These are phyloP conservation scores for Wickerhamiella sergipiensis DNA, from an alignment of 805 yeast genomes.

Conservation along the genomic window DNA sequence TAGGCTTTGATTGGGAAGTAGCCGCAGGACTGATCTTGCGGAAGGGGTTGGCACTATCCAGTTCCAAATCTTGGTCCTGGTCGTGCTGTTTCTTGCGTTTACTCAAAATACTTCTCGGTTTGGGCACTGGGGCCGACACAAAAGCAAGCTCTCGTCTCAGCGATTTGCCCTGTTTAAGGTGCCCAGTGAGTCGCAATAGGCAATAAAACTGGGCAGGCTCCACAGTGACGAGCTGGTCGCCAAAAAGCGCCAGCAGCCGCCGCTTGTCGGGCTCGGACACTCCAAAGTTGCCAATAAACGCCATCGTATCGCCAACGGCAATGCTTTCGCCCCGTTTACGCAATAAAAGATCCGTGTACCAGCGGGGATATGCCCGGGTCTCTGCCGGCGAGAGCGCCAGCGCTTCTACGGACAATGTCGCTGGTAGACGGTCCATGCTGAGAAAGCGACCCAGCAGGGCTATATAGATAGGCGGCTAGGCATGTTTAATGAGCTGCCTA, in stretches of 20 bases:
- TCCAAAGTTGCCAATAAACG: slow-evolving; percentile 65
- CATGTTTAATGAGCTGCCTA: too few relatives aligned
- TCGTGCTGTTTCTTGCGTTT: slow-evolving; percentile 27
- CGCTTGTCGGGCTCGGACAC: slow-evolving; percentile 38
- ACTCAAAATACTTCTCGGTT: slow-evolving; percentile 65
- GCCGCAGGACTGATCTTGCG: background rate
- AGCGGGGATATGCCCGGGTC: slow-evolving; percentile 70
- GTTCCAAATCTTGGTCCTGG: background rate
- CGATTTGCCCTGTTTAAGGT: slow-evolving; percentile 38
- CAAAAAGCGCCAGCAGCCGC: slow-evolving; percentile 21
- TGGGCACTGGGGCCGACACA: slow-evolving; percentile 52
- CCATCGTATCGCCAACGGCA: slow-evolving; percentile 61
- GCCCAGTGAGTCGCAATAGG: slow-evolving; percentile 64
- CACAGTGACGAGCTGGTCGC: slow-evolving; percentile 33
- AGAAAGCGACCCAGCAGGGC: background rate
- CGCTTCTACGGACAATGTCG: slow-evolving; percentile 18
- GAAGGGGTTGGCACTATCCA: slow-evolving; percentile 17
- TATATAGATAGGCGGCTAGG: background rate
- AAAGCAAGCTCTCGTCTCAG: slow-evolving; percentile 30
- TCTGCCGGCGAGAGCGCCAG: slow-evolving; percentile 63
- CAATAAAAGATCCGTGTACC: slow-evolving; percentile 79
- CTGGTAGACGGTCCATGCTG: slow-evolving; percentile 10
- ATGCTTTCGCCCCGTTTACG: slow-evolving; percentile 53
- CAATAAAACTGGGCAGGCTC: slow-evolving; percentile 90
- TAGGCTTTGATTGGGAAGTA: slow-evolving; percentile 23